Evolutionary conservation across 192 early-diverging fungal genomes (phyloP).

Genomic region (Entomortierella parvispora): DNA sequence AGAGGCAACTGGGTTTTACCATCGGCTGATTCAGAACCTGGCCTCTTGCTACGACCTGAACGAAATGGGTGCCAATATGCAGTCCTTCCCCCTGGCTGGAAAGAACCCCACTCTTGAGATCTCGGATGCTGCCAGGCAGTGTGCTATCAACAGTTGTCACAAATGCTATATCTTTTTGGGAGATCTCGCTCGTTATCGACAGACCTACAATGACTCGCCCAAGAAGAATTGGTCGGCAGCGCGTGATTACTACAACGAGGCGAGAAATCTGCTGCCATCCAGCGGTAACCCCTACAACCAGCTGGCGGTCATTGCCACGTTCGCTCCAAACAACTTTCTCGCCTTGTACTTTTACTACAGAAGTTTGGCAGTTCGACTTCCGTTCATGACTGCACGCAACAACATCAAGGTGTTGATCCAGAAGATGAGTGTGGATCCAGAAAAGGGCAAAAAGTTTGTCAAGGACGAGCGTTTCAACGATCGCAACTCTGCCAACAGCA

Average conservation of each 20-base stretch:
- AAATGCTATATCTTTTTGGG: constrained; percentile 73
- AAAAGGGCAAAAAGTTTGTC: constrained; percentile 40
- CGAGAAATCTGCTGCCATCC: constrained; percentile 65
- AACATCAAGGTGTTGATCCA: constrained; percentile 56
- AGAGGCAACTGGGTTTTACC: constrained; percentile 64
- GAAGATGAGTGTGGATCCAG: constrained; percentile 40
- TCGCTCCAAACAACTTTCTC: constrained; percentile 58
- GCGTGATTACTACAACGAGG: constrained; percentile 71
- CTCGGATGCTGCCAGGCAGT: constrained; percentile 36
- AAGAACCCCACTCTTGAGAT: constrained; percentile 28
- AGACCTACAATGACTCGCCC: constrained; percentile 62
- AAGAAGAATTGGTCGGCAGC: constrained; percentile 68
- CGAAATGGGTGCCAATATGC: constrained; percentile 45
- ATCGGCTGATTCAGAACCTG: constrained; percentile 57
- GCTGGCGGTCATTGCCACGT: constrained; percentile 75
- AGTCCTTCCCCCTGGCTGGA: constrained; percentile 44
- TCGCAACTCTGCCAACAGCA: constrained; percentile 27
- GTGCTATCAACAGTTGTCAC: constrained; percentile 56
- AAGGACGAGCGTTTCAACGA: constrained; percentile 37
- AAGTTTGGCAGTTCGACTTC: constrained; percentile 57
- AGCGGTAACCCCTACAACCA: constrained; percentile 76
- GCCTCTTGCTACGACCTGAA: constrained; percentile 54
- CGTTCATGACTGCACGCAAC: constrained; percentile 59
- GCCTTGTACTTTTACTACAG: constrained; percentile 61
- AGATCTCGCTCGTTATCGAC: constrained; percentile 74